These are phyloP conservation scores for Phytopythium ostracodes DNA, from an alignment of 352 stramenopile genomes.

Conservation along the genomic window DNA sequence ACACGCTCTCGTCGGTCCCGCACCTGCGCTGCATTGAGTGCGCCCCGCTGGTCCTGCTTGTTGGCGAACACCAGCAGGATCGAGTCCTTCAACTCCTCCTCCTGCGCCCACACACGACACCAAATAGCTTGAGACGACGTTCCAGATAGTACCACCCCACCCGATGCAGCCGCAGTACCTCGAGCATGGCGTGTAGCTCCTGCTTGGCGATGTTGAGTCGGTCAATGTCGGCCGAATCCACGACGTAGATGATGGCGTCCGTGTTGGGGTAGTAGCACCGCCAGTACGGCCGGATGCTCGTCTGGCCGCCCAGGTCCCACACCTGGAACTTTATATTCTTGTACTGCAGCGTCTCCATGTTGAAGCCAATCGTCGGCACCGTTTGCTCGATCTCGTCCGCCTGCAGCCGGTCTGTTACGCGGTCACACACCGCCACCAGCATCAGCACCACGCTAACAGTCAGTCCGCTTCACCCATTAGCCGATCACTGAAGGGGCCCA, in stretches of 20 bases:
- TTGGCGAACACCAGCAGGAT: conserved; percentile 99
- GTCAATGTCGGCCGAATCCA: conserved; percentile 96
- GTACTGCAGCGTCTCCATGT: conserved; percentile 91
- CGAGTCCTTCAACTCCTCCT: conserved; percentile 98
- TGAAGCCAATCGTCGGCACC: conserved; percentile 99
- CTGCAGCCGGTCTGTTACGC: conserved; percentile 60
- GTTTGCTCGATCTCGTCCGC: conserved; percentile 97
- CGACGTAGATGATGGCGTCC: conserved; percentile 96
- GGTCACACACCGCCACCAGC: not conserved
- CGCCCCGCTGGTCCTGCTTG: conserved; percentile 99
- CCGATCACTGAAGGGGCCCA: too few species aligned
- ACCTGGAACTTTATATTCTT: conserved; percentile 97
- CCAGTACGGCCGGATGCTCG: conserved; percentile 99
- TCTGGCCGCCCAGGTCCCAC: conserved; percentile 99
- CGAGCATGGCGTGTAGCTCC: conserved; percentile 97
- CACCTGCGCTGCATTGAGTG: conserved; percentile 85
- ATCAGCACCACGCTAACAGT: not conserved
- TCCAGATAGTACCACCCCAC: not conserved
- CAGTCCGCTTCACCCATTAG: not conserved
- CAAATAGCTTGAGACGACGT: not conserved
- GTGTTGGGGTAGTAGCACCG: conserved; percentile 99
- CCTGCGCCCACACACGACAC: conserved; percentile 36
- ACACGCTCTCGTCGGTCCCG: not conserved
- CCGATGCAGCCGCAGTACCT: conserved; percentile 35
- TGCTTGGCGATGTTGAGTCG: conserved; percentile 97